Conservation (phyloP, 2,329 filamentous ascomycete species). For the Microdochium paspali region DNA sequence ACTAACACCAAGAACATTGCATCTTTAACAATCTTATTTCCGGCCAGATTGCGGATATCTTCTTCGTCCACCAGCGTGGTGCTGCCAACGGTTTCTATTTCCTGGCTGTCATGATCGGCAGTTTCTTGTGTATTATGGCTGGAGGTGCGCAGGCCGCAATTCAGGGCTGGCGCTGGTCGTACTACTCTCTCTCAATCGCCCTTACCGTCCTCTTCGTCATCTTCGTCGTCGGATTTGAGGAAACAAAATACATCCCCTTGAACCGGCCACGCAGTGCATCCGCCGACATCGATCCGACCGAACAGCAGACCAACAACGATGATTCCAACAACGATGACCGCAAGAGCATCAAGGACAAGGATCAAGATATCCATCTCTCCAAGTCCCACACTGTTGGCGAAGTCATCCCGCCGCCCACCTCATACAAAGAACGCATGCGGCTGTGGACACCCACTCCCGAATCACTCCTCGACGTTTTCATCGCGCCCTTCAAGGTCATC, state of each 20-base stretch:
- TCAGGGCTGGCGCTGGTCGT: conserved; percentile 20
- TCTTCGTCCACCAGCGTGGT: conserved; percentile 21
- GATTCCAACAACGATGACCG: neutral
- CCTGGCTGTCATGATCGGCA: conserved; percentile 18
- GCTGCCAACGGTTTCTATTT: conserved; percentile 22
- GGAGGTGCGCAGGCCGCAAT: conserved; percentile 15
- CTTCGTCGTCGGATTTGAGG: conserved; percentile 11
- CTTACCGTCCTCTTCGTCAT: conserved; percentile 3
- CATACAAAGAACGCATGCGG: conserved; percentile 3
- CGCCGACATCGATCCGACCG: neutral
- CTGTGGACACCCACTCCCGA: conserved; percentile 2
- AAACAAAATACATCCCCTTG: conserved; percentile 16
- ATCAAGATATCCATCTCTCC: neutral
- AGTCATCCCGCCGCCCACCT: neutral
- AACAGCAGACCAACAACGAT: neutral
- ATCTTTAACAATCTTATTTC: neutral
- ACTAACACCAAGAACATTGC: too few species aligned
- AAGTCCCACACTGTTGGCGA: neutral
- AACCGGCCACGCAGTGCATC: neutral
- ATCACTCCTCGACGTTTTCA: neutral
- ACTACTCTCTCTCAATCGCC: conserved; percentile 9
- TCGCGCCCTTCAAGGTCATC: neutral
- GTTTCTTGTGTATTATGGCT: conserved; percentile 20
- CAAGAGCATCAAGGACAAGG: neutral
- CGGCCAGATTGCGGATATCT: conserved; percentile 20